Evolutionary conservation across 2,329 filamentous ascomycete genomes (phyloP), one percentile per base, ranked within the genome.

Genomic region (Saccharata proteae): DNA sequence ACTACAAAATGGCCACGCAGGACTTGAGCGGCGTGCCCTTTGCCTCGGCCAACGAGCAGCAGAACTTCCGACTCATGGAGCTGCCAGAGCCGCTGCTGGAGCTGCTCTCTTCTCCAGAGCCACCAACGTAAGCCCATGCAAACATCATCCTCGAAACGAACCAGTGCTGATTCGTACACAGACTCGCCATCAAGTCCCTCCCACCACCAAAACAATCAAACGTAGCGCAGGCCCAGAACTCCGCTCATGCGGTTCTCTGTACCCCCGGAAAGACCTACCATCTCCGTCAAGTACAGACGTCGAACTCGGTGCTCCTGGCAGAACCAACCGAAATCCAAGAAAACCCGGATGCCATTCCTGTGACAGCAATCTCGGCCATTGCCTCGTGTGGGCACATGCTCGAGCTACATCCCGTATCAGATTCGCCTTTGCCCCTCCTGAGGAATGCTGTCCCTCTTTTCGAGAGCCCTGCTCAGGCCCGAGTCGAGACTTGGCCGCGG

Each of bases 211-310:
- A 44, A 6, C 35, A 47, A 10, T 27, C 16, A n/a, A 17, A 26
- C 10, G 7, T 23, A 11, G 28, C 34, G 25, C 30, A 36, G 39
- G 16, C 33, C 43, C 20, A 41, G 23, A 19, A 35, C 24, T 25
- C 35, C 17, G 13, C 29, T 37, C 47, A 59, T 64, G 66, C 69
- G 17, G 71, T 75, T 37, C 58, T 78, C 37, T 77, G 73, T 53
- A 75, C 70, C 3, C 54, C 60, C 7, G 57, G 58, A 32, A 59
- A 65, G 40, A 73, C 71, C 8, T 78, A 67, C 54, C 62, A 66
- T 36, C 53, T 77, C 30, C 71, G 71, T 42, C 72, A 77, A 49
- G 72, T 77, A 31, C 71, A 74, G 42, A 76, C 73, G 11, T 77
- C 73, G 16, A 78, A 78, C 42, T 71, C 69, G 20, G 59, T 77